Conservation (phyloP, 495 filamentous ascomycete species). For the Xylaria flabelliformis region DNA sequence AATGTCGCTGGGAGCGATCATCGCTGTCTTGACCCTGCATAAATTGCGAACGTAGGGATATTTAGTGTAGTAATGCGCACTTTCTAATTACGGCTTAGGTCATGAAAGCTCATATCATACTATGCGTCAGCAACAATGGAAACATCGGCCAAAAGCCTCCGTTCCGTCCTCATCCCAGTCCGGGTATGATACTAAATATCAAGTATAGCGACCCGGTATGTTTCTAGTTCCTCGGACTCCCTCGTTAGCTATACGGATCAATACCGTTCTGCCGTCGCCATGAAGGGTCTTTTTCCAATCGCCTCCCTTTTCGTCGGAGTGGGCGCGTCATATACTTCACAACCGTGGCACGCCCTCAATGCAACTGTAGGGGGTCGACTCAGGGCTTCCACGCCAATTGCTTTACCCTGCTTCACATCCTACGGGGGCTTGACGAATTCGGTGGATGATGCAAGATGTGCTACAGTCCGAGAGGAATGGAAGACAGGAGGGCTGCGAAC, state of each 20-base stretch:
- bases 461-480: constrained; percentile 42
- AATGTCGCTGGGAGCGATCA: neutral
- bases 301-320: constrained; percentile 12
- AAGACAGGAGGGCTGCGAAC: constrained; percentile 39
- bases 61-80: constrained; percentile 11
- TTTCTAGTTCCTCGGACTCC: neutral
- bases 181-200: neutral
- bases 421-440: constrained; percentile 42
- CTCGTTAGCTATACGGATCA: neutral
- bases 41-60: constrained; percentile 7
- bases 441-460: constrained; percentile 39
- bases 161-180: neutral
- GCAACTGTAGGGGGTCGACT: constrained; percentile 35
- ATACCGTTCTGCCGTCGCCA: neutral
- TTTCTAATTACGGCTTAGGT: constrained; percentile 22
- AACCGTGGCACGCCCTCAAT: constrained; percentile 34
- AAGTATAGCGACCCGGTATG: neutral
- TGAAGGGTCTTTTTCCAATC: constrained; percentile 15
- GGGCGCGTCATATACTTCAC: neutral
- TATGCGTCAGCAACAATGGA: constrained; percentile 10
- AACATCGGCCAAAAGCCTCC: neutral
- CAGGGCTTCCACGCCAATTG: constrained; percentile 30
- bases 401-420: constrained; percentile 42
- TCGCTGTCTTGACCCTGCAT: neutral
- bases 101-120: neutral